A percentile compares a stretch with the other conserved stretches of the same genome.
Evolutionary conservation across 805 yeast species (phyloP).

Genomic region (Kazachstania africana): DNA sequence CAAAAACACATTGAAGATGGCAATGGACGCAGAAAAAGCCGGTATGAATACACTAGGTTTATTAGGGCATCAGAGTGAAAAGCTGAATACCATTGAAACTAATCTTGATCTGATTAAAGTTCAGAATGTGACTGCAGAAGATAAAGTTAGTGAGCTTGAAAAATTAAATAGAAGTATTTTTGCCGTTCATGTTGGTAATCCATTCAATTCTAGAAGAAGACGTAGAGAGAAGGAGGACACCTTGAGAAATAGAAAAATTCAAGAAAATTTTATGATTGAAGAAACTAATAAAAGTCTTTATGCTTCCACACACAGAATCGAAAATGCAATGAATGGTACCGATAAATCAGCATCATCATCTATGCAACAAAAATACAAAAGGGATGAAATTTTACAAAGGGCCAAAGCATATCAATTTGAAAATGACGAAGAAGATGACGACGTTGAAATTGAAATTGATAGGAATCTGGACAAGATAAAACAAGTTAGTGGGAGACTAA

Average conservation of each 20-base stretch:
- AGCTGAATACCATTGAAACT: slow-evolving; percentile 65
- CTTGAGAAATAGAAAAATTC: slow-evolving; percentile 46
- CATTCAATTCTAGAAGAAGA: slow-evolving; percentile 73
- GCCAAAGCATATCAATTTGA: slow-evolving; percentile 70
- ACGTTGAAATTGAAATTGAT: slow-evolving; percentile 77
- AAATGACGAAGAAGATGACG: slow-evolving; percentile 85
- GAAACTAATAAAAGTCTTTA: slow-evolving; percentile 46
- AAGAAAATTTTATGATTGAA: slow-evolving; percentile 51
- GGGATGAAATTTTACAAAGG: slow-evolving; percentile 29
- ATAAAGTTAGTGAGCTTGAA: slow-evolving; percentile 66
- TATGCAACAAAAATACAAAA: slow-evolving; percentile 6
- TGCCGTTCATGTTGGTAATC: slow-evolving; percentile 72
- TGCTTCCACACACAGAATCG: slow-evolving; percentile 53
- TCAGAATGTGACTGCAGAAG: slow-evolving; percentile 71
- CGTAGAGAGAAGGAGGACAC: slow-evolving; percentile 60
- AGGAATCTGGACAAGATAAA: slow-evolving; percentile 69
- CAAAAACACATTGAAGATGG: slow-evolving; percentile 63
- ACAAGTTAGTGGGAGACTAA: slow-evolving; percentile 54
- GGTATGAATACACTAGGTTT: slow-evolving; percentile 78
- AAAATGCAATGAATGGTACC: slow-evolving; percentile 10
- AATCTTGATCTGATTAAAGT: slow-evolving; percentile 65
- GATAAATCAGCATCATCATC: slow-evolving; percentile 1
- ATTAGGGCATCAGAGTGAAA: slow-evolving; percentile 83
- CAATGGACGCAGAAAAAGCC: slow-evolving; percentile 57
- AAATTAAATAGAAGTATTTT: slow-evolving; percentile 71